A percentile compares a stretch with the other conserved stretches of the same genome.
Conservation (phyloP, 805 yeast species). For the Pichia scutulata region DNA sequence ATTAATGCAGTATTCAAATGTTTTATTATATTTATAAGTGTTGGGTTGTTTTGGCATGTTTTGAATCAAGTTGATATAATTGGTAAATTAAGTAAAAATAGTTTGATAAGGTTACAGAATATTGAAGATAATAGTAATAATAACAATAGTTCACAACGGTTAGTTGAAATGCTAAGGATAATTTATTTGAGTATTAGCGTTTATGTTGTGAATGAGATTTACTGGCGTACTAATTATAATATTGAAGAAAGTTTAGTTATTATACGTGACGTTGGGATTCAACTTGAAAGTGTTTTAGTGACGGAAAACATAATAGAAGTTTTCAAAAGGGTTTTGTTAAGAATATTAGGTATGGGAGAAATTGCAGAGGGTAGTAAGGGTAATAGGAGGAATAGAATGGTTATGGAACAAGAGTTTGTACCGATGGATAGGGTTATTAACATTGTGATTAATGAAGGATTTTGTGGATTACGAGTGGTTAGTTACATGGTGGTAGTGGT, state of each 20-base stretch:
- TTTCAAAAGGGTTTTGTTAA: not conserved
- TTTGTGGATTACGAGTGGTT: slow-evolving; percentile 57
- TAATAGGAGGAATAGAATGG: not conserved
- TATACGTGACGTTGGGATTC: slow-evolving; percentile 42
- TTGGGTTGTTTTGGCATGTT: slow-evolving; percentile 7
- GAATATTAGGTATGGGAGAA: not conserved
- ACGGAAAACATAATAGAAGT: slow-evolving; percentile 17
- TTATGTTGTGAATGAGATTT: slow-evolving; percentile 14
- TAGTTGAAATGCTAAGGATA: slow-evolving; percentile 1
- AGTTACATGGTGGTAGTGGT: slow-evolving; percentile 57
- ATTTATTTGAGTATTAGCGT: slow-evolving; percentile 12
- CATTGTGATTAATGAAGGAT: slow-evolving; percentile 69
- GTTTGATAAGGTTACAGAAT: not conserved
- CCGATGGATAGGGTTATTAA: slow-evolving; percentile 53
- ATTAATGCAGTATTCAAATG: not conserved
- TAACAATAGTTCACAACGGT: not conserved
- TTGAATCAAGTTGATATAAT: slow-evolving; percentile 11
- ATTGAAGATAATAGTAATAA: not conserved
- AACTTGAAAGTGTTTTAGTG: slow-evolving; percentile 29
- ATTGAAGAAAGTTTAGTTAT: slow-evolving; percentile 38
- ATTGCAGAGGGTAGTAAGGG: not conserved
- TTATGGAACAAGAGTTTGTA: slow-evolving; percentile 34
- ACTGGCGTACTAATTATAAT: slow-evolving; percentile 26
- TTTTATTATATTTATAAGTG: slow-evolving; percentile 3
- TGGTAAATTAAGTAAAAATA: slow-evolving; percentile 2